A percentile compares a stretch with the other conserved stretches of the same genome.
phyloP scores from a whole-genome alignment of 2,329 filamentous ascomycete species.

The Colletotrichum zoysiae region DNA sequence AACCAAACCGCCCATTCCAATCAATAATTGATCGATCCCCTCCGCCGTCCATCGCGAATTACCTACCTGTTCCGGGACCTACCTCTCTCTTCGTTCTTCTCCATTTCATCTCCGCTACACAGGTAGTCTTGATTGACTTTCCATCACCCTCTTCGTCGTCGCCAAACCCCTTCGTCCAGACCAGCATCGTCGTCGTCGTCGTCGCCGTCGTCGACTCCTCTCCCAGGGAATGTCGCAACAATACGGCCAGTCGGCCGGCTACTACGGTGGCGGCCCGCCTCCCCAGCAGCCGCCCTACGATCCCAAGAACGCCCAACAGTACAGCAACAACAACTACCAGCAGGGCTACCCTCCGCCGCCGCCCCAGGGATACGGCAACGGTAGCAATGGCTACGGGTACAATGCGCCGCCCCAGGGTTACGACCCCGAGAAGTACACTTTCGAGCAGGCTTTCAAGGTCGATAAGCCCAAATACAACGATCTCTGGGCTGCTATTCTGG shows the following conservation, averaged over 20 bases:
- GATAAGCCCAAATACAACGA: constrained; percentile 91
- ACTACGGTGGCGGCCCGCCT: constrained; percentile 38
- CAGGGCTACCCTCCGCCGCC: constrained; percentile 46
- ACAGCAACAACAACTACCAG: constrained; percentile 45
- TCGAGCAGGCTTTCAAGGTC: constrained; percentile 86
- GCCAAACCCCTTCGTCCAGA: background rate
- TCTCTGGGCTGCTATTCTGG: constrained; percentile 86
- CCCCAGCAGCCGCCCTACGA: constrained; percentile 46
- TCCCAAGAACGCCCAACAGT: constrained; percentile 47
- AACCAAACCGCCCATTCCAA: background rate
- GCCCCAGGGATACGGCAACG: constrained; percentile 32
- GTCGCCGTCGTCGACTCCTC: background rate
- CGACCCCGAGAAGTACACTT: constrained; percentile 66
- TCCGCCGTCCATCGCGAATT: background rate
- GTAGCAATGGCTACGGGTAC: constrained; percentile 51
- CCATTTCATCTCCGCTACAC: too few species aligned
- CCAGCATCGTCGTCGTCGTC: background rate
- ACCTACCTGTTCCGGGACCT: background rate
- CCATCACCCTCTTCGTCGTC: background rate
- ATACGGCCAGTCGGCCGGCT: constrained; percentile 39
- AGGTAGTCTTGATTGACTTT: background rate
- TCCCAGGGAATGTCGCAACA: constrained; percentile 34
- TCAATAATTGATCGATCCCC: background rate
- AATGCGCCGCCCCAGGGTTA: constrained; percentile 51
- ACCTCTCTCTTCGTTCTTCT: background rate